phyloP scores from a whole-genome alignment of 208 protist species.

The Leishmania martiniquensis region DNA sequence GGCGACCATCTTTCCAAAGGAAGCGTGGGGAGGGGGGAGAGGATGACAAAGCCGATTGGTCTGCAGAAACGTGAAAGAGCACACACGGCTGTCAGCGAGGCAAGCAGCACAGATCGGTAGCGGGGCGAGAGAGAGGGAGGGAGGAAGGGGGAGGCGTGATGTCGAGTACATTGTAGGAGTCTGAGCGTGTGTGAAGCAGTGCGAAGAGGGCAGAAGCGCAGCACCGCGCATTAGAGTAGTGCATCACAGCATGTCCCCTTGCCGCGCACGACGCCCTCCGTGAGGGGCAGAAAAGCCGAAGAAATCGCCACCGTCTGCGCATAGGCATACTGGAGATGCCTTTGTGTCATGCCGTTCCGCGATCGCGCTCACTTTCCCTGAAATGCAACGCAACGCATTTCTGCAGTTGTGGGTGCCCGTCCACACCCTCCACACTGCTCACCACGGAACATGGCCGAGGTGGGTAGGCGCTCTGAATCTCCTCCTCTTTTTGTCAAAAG shows the following conservation, averaged over 20 bases:
- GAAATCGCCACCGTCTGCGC: background rate
- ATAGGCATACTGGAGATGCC: background rate
- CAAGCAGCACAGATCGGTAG: background rate
- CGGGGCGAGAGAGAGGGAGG: background rate
- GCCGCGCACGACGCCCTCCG: background rate
- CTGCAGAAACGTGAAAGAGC: slow-evolving; percentile 26
- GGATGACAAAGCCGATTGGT: slow-evolving; percentile 6
- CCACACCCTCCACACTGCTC: background rate
- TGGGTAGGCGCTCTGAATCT: background rate
- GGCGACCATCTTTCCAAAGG: slow-evolving; percentile 74
- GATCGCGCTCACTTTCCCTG: background rate
- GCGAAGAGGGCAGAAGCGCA: background rate
- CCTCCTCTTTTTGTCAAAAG: background rate
- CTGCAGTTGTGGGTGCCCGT: background rate
- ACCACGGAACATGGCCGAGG: background rate
- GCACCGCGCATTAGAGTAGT: background rate
- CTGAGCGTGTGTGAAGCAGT: background rate
- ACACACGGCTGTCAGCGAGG: slow-evolving; percentile 26
- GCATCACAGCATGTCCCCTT: background rate
- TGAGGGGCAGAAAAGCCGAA: slow-evolving; percentile 3
- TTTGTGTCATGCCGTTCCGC: background rate
- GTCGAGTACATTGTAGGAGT: no score
- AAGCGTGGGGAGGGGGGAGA: background rate
- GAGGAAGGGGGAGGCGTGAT: background rate
- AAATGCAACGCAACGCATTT: background rate